phyloP scores from a whole-genome alignment of 192 early-diverging fungal species.

The Podochytrium sp. region DNA sequence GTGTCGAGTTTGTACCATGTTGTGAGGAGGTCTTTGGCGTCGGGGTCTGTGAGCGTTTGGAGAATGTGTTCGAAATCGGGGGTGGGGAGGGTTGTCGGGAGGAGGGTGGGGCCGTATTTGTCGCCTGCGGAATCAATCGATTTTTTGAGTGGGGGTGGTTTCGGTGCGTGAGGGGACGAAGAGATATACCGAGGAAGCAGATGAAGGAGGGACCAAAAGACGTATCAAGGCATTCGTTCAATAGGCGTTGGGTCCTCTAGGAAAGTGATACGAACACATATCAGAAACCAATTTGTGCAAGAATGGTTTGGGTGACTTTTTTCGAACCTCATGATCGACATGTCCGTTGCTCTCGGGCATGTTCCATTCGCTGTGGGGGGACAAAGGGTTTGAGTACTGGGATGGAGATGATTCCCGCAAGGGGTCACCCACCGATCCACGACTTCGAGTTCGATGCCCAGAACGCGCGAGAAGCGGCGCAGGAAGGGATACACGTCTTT shows the following conservation, averaged over 20 bases:
- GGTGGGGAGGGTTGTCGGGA: conserved; percentile 14
- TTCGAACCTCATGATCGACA: background rate
- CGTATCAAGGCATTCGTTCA: conserved; percentile 9
- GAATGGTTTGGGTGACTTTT: background rate
- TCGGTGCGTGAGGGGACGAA: background rate
- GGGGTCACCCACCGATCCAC: conserved; percentile 18
- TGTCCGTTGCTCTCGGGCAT: background rate
- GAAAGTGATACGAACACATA: background rate
- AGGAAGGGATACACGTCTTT: conserved; percentile 36
- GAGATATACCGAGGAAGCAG: conserved; percentile 25
- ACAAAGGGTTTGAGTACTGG: too few relatives aligned
- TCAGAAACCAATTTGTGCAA: background rate
- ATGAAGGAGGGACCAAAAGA: conserved; percentile 32
- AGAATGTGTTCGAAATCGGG: background rate
- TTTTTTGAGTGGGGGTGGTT: too few relatives aligned
- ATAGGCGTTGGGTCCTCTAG: background rate
- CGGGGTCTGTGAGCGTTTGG: background rate
- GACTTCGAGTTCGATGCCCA: conserved; percentile 32
- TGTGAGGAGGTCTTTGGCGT: conserved; percentile 11
- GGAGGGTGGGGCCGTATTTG: conserved; percentile 10
- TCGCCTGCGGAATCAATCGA: conserved; percentile 25
- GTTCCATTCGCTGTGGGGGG: background rate
- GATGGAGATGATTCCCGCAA: background rate
- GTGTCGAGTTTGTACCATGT: conserved; percentile 24
- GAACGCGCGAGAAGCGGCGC: conserved; percentile 17